phyloP scores from a whole-genome alignment of 768 basidiomycete genomes.

The Rhodotorula graminis region DNA sequence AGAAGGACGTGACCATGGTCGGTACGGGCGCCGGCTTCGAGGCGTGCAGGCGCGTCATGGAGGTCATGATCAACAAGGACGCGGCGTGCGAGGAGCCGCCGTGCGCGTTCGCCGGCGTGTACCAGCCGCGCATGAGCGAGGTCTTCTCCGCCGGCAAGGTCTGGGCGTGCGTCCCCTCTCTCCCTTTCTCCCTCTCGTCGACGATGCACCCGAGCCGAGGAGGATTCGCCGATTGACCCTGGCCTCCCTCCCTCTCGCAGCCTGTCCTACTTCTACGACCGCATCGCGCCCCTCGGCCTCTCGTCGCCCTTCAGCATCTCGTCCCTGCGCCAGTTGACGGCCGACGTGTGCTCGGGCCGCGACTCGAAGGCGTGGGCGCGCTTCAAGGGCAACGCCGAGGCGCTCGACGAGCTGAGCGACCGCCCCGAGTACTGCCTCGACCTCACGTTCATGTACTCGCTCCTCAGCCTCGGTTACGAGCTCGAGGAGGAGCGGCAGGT shows the following conservation, averaged over 20 bases:
- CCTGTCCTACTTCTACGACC: slow-evolving; percentile 96
- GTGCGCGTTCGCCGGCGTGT: slow-evolving; percentile 94
- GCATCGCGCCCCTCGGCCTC: slow-evolving; percentile 65
- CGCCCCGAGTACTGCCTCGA: slow-evolving; percentile 95
- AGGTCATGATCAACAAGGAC: slow-evolving; percentile 91
- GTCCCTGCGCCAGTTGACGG: slow-evolving; percentile 53
- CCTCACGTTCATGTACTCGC: slow-evolving; percentile 86
- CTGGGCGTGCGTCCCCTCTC: slow-evolving; percentile 38
- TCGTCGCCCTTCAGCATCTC: slow-evolving; percentile 42
- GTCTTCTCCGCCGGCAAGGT: slow-evolving; percentile 72
- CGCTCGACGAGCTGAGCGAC: slow-evolving; percentile 66
- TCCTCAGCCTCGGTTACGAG: slow-evolving; percentile 86
- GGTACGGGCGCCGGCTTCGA: slow-evolving; percentile 80
- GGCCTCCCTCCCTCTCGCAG: background rate
- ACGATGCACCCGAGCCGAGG: too few species aligned
- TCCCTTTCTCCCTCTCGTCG: background rate
- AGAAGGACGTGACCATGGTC: slow-evolving; percentile 72
- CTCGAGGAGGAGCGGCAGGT: slow-evolving; percentile 62
- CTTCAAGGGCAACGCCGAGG: slow-evolving; percentile 48
- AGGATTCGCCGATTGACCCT: too few species aligned
- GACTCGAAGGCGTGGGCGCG: slow-evolving; percentile 58
- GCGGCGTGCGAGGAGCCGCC: slow-evolving; percentile 88
- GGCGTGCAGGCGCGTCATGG: slow-evolving; percentile 73
- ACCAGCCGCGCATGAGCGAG: slow-evolving; percentile 86
- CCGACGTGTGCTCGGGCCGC: slow-evolving; percentile 67